Percentiles rank a stretch among this genome's conserved stretches.
Conservation (phyloP, 2,329 filamentous ascomycete genomes). For the Calonectria naviculata region DNA sequence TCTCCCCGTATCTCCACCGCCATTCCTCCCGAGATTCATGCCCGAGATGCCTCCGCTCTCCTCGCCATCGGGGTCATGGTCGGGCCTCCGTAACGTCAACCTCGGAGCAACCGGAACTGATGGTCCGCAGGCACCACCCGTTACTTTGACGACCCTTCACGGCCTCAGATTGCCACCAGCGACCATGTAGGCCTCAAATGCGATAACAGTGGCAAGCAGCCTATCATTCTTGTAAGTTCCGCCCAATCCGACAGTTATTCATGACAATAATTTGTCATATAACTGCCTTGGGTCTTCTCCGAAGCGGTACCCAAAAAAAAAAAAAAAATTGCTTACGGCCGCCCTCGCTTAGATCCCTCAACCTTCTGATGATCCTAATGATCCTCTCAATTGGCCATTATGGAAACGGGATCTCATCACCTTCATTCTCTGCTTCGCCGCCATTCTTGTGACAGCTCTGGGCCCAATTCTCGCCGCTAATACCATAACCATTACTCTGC, state of each 20-base stretch:
- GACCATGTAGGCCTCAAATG: constrained; percentile 71
- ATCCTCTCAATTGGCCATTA: constrained; percentile 87
- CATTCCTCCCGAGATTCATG: not conserved
- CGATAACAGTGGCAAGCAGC: constrained; percentile 72
- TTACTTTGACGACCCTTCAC: constrained; percentile 70
- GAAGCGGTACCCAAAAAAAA: no score
- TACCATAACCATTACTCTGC: constrained; percentile 79
- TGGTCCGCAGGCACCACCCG: constrained; percentile 64
- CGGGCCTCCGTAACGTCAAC: not conserved
- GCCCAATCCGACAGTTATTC: not conserved
- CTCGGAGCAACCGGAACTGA: constrained; percentile 16
- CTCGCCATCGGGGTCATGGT: not conserved
- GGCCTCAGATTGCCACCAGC: constrained; percentile 55
- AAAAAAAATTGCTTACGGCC: constrained; percentile 27
- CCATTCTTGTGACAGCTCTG: constrained; percentile 85
- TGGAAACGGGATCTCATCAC: constrained; percentile 88
- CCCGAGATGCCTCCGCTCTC: constrained; percentile 3
- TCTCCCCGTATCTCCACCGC: constrained; percentile 9
- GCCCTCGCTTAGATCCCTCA: constrained; percentile 70
- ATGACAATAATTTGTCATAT: not conserved
- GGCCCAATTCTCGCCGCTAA: constrained; percentile 91
- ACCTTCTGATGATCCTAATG: constrained; percentile 90
- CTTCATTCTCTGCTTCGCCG: constrained; percentile 79
- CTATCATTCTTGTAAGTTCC: constrained; percentile 77
- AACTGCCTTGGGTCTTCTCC: not conserved